Base-by-base conservation (phyloP, 306 rosid species). In the Acacia melanoxylon region DNA sequence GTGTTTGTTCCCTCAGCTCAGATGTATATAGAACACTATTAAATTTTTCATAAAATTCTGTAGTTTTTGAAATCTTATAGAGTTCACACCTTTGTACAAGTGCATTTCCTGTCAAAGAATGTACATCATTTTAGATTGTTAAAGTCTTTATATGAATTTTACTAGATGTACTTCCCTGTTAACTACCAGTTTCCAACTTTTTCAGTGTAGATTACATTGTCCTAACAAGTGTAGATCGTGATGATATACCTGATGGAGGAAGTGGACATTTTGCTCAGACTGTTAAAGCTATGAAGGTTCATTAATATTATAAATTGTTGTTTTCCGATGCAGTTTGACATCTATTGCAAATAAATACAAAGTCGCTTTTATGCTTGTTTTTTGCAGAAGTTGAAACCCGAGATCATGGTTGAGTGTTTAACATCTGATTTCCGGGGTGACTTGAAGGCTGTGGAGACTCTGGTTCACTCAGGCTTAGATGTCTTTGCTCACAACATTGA, bases 201-300 rank as follows among this genome's bases (percentile, higher is more conserved):
- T 83, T 72, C 76, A 93, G 98, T 40, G 97, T 93, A 84, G 97
- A 93, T 86, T 93, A 93, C 80, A 91, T 93, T 82, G 98, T 93
- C 70, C 84, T 93, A 49, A 93, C 98, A 22, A 95, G 98, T 79
- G 99, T 95, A 46, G 99, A 95, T 81, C 99, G 99, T 67, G 99
- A 95, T 85, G 99, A 95, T 89, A 59, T 95, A 66, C 93, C 97
- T n/a, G 99, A 95, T 77, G 99, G 99, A 78, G 99, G 99, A 85
- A 95, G 99, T 83, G 94, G 91, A 10, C 99, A 95, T 85, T 95
- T 93, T 88, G 97, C 98, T 71, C 87, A 89, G 81, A 95, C 99
- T 8, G 99, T 93, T 69, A 86, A 86, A 86, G 92, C 98, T 68
- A 87, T 93, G 93, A 95, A 95, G 99, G 99, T 90, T 74, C 68